These are phyloP conservation scores for Spizellomyces sp. DNA, from an alignment of 192 early-diverging fungal genomes.

Conservation along the genomic window DNA sequence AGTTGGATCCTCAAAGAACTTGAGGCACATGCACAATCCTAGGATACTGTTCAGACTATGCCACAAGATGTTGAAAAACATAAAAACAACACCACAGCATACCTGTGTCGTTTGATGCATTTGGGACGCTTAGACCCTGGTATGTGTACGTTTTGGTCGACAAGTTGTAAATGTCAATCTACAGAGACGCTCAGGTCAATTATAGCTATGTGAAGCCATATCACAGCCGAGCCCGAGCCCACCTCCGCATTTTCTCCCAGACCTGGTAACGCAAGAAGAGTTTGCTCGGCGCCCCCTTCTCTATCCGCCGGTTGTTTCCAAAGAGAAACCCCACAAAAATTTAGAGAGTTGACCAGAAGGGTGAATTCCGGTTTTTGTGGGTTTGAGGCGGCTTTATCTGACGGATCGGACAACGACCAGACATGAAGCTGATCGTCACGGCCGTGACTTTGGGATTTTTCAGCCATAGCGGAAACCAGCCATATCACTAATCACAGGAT, in stretches of 20 bases:
- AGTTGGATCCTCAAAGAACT: constrained; percentile 1
- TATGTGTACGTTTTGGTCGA: neutral
- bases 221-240: neutral
- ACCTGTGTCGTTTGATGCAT: constrained; percentile 24
- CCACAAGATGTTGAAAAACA: neutral
- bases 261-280: constrained; percentile 14
- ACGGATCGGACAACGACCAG: constrained; percentile 5
- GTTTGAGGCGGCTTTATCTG: neutral
- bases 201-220: neutral
- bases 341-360: constrained; percentile 32
- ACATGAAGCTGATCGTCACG: constrained; percentile 28
- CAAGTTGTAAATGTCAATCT: constrained; percentile 33
- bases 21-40: constrained; percentile 32
- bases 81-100: neutral
- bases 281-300: neutral
- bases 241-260: constrained; percentile 24
- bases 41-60: neutral
- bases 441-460: constrained; percentile 25
- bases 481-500: neutral
- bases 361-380: neutral
- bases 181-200: neutral
- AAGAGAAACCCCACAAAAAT: constrained; percentile 25
- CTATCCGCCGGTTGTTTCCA: neutral
- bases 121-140: constrained; percentile 14
- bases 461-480: neutral